A percentile compares a stretch with the other conserved stretches of the same genome.
phyloP scores from a whole-genome alignment of 225 moss, liverwort and hornwort genomes.

The Sphagnum contortum region DNA sequence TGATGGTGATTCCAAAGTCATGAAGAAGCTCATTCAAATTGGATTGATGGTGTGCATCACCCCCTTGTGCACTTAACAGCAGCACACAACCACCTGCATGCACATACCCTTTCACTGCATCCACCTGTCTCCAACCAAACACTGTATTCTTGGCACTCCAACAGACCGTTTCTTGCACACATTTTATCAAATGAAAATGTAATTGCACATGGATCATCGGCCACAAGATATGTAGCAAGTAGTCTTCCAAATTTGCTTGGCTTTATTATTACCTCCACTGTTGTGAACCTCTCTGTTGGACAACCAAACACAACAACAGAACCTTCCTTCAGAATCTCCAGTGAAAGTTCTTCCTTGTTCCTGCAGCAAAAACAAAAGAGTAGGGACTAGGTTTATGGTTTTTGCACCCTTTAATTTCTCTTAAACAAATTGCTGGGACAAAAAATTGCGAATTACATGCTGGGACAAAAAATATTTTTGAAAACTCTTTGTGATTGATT shows the following conservation, averaged over 20 bases:
- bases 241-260: no score
- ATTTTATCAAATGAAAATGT: no score
- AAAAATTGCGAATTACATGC: not conserved
- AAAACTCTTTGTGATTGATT: no score
- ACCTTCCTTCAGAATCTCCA: slow-evolving; percentile 26
- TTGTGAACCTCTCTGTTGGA: slow-evolving; percentile 49
- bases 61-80: slow-evolving; percentile 35
- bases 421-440: not conserved
- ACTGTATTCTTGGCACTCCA: no score
- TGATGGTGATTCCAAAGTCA: slow-evolving; percentile 67
- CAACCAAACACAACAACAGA: slow-evolving; percentile 54
- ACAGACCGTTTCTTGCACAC: no score
- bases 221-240: no score
- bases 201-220: no score
- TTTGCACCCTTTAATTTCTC: not conserved
- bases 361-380: slow-evolving; percentile 14
- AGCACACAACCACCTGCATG: slow-evolving; percentile 60
- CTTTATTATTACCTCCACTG: slow-evolving; percentile 26
- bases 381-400: not conserved
- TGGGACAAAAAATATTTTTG: no score
- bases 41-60: slow-evolving; percentile 11
- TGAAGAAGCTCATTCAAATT: slow-evolving; percentile 44
- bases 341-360: slow-evolving; percentile 47
- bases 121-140: slow-evolving; percentile 22
- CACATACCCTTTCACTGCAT: slow-evolving; percentile 34